Evolutionary conservation across 2,329 filamentous ascomycete species (phyloP), one percentile per base, ranked within the genome.

Genomic region (Aspergillus sojae): DNA sequence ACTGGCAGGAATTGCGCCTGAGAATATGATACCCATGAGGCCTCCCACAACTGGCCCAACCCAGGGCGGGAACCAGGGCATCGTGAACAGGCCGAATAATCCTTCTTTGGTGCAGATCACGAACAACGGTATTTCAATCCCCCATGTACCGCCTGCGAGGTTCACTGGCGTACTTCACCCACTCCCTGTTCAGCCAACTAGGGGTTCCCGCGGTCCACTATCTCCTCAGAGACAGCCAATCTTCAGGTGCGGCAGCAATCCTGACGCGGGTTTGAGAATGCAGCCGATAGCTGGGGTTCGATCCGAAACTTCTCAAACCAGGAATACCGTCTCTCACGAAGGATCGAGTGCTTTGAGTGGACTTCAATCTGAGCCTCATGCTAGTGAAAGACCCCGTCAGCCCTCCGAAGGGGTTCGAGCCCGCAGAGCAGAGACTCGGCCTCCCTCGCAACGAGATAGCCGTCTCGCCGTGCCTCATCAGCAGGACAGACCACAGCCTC

Each of bases 1-100:
- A 7, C 21, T 75, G 11, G 73, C 68, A 11, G 75, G 75, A 4
- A 69, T 77, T 30, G 58, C 66, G 1, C 67, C 62, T 5, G 59
- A 72, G 5, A 23, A 71, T 10, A 46, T 76, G 32, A 62, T 72
- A 32, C 58, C 61, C 4, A 72, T 75, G 61, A 34, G 39, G 32
- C 43, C 34, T n/a, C 46, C 30, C 12, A 28, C 26, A 19, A n/a
- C 30, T 26, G 43, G 39, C 16, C 56, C 43, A 11, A 11, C 26
- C 32, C 48, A 52, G 26, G 41, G 36, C 48, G 28, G 23, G 12
- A 19, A 16, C n/a, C 54, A 55, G n/a, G 36, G 12, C 5, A 52
- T 53, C 28, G 46, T 52, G 39, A 64, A 53, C 45, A 36, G 57
- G 6, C 52, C 6, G 19, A 55, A 60, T 32, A 48, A 52, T 19